These are phyloP conservation scores for Chrysopogon serrulatus DNA, from an alignment of 176 grass and related monocot genomes.

Conservation along the genomic window DNA sequence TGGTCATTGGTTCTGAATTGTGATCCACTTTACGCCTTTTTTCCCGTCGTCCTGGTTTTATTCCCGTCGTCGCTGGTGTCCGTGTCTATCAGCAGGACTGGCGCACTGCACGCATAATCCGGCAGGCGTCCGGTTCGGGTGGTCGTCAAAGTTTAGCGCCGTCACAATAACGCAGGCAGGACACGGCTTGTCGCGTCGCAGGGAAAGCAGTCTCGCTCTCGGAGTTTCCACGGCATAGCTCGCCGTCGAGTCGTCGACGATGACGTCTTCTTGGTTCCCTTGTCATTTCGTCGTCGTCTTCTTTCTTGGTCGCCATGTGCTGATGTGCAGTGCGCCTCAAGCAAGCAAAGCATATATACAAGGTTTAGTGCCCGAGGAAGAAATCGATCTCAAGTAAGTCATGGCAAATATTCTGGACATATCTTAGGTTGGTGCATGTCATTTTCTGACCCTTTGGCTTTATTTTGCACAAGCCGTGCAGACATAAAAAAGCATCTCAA, in stretches of 20 bases:
- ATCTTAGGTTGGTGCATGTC: background rate
- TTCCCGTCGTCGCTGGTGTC: background rate
- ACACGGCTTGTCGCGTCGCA: background rate
- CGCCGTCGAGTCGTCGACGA: too few species aligned
- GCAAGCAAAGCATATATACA: background rate
- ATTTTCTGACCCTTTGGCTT: background rate
- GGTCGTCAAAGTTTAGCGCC: background rate
- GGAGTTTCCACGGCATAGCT: background rate
- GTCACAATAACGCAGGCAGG: background rate
- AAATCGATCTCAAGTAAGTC: background rate
- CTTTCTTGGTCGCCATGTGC: background rate
- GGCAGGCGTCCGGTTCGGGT: too few species aligned
- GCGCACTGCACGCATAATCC: too few species aligned
- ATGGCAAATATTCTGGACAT: background rate
- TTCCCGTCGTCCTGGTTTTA: background rate
- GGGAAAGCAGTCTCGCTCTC: background rate
- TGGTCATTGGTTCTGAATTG: background rate
- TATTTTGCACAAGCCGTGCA: background rate
- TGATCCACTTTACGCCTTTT: background rate
- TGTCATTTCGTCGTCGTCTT: background rate
- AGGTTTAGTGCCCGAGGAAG: too few species aligned
- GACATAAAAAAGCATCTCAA: background rate
- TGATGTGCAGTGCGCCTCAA: background rate
- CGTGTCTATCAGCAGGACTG: fast-evolving
- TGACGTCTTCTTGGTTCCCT: background rate